A percentile compares a stretch with the other conserved stretches of the same genome.
Evolutionary conservation across 306 rosid species (phyloP).

Genomic region (Begonia loranthoides): DNA sequence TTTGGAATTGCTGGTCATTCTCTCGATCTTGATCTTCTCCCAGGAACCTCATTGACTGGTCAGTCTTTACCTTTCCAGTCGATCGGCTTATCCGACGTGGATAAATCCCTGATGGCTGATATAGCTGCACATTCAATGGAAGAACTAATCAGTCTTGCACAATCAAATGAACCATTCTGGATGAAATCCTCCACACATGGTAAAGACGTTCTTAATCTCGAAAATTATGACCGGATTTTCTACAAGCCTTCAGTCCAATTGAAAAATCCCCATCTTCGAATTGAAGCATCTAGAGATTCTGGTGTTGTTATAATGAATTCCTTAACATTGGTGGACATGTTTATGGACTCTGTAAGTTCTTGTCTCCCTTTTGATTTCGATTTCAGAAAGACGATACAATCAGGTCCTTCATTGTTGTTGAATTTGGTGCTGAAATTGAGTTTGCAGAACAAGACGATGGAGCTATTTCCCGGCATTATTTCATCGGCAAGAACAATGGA

Average conservation of each 20-base stretch:
- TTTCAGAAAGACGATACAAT: too few relatives aligned
- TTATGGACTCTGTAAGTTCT: slow-evolving; percentile 55
- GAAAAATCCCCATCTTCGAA: slow-evolving; percentile 48
- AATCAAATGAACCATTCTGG: slow-evolving; percentile 80
- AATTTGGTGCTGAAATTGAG: too few relatives aligned
- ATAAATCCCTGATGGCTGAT: slow-evolving; percentile 67
- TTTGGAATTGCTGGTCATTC: slow-evolving; percentile 28
- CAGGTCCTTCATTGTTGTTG: too few relatives aligned
- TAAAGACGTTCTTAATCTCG: slow-evolving; percentile 54
- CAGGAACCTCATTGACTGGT: slow-evolving; percentile 42
- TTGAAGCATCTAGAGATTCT: slow-evolving; percentile 68
- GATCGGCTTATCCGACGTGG: slow-evolving; percentile 37
- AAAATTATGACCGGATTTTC: slow-evolving; percentile 44
- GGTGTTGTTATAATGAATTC: slow-evolving; percentile 74
- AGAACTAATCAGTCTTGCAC: slow-evolving; percentile 61
- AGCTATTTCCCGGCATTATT: slow-evolving; percentile 72
- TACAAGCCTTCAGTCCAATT: slow-evolving; percentile 35
- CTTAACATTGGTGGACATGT: slow-evolving; percentile 65
- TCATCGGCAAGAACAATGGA: slow-evolving; percentile 68
- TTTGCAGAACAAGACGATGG: slow-evolving; percentile 66
- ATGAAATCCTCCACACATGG: slow-evolving; percentile 45
- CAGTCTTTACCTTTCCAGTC: slow-evolving; percentile 52
- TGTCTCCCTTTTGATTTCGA: background rate
- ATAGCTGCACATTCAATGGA: slow-evolving; percentile 67
- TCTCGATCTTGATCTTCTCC: slow-evolving; percentile 79